Evolutionary conservation across 495 filamentous ascomycete genomes (phyloP).

Genomic region (Neurospora hispaniola): DNA sequence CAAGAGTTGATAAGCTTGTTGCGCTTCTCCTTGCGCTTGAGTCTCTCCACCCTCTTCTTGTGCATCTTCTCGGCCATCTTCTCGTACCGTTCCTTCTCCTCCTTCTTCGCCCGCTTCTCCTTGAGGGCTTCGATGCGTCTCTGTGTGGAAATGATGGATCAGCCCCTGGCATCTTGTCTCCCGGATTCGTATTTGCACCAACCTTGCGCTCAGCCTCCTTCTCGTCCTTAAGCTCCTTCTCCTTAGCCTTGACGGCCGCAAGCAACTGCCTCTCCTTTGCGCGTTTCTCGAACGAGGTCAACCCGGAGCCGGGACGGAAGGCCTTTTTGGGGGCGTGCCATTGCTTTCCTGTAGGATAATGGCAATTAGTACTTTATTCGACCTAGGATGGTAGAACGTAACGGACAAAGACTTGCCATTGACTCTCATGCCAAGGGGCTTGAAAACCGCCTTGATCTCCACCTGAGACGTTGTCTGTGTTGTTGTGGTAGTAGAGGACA

Average conservation of each 20-base stretch:
- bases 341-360: constrained; percentile 66
- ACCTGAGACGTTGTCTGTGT: constrained; percentile 2
- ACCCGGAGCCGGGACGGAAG: constrained; percentile 73
- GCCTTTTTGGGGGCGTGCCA: constrained; percentile 76
- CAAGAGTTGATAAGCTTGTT: constrained; percentile 92
- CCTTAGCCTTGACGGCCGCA: constrained; percentile 70
- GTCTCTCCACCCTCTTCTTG: constrained; percentile 78
- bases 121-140: constrained; percentile 66
- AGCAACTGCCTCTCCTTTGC: constrained; percentile 51
- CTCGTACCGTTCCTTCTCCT: constrained; percentile 86
- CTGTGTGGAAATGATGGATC: constrained; percentile 30
- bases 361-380: constrained; percentile 2
- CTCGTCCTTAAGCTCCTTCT: constrained; percentile 92
- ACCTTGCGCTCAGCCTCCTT: constrained; percentile 84
- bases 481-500: constrained; percentile 10
- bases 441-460: constrained; percentile 9
- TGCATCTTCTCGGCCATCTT: constrained; percentile 98
- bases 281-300: constrained; percentile 70
- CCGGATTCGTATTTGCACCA: constrained; percentile 7
- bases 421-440: constrained; percentile 47
- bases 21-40: constrained; percentile 92
- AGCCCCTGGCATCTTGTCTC: background rate
- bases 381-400: background rate
- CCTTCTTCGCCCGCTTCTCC: constrained; percentile 74
- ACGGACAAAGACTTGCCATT: constrained; percentile 41